A percentile compares a stretch with the other conserved stretches of the same genome.
Conservation (phyloP, 1,139 yeast species). For the Debaryomyces fabryi region DNA sequence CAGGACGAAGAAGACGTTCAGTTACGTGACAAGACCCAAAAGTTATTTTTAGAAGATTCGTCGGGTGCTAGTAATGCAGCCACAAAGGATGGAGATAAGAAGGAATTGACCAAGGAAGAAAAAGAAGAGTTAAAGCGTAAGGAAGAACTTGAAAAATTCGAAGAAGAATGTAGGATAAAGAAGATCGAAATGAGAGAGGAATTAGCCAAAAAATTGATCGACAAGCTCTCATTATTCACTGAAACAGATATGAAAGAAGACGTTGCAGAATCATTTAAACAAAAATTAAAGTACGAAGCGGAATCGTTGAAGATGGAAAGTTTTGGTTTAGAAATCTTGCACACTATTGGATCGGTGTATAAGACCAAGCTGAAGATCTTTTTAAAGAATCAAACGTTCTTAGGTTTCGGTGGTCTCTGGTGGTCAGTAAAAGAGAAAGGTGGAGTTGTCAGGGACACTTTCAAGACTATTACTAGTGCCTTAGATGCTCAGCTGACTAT, state of each 20-base stretch:
- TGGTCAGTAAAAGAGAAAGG: slow-evolving; percentile 86
- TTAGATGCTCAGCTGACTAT: slow-evolving; percentile 88
- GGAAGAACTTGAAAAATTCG: slow-evolving; percentile 73
- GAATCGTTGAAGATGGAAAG: slow-evolving; percentile 91
- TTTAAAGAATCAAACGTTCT: slow-evolving; percentile 64
- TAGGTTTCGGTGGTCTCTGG: slow-evolving; percentile 86
- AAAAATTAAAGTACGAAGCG: slow-evolving; percentile 79
- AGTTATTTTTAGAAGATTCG: slow-evolving; percentile 19
- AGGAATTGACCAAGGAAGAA: slow-evolving; percentile 41
- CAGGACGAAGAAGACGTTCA: neutral
- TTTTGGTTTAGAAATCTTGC: slow-evolving; percentile 88
- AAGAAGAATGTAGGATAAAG: slow-evolving; percentile 73
- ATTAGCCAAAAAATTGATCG: slow-evolving; percentile 64
- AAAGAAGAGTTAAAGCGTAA: slow-evolving; percentile 51
- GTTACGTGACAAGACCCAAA: neutral
- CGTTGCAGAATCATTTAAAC: slow-evolving; percentile 67
- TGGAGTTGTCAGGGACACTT: slow-evolving; percentile 79
- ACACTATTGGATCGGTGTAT: slow-evolving; percentile 81
- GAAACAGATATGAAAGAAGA: slow-evolving; percentile 78
- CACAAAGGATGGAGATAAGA: slow-evolving; percentile 20
- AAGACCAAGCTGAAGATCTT: slow-evolving; percentile 65
- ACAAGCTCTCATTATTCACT: slow-evolving; percentile 73
- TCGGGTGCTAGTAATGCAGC: slow-evolving; percentile 13
- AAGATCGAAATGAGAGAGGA: slow-evolving; percentile 73
- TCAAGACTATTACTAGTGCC: slow-evolving; percentile 82